phyloP scores from a whole-genome alignment of 371 early-diverging fungal species.

The Mortierella sp. region DNA sequence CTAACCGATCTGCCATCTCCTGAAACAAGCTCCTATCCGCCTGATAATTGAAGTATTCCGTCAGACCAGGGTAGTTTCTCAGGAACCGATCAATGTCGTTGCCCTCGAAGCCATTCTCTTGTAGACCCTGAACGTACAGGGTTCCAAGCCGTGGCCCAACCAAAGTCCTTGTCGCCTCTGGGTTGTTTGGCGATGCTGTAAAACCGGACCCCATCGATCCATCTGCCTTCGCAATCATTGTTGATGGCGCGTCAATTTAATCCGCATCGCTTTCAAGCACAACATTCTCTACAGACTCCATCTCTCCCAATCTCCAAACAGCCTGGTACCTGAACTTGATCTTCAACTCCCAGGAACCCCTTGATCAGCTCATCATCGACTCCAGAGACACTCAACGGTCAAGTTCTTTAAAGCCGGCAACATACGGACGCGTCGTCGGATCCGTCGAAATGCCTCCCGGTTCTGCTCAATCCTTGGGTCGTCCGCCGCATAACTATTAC shows the following conservation, averaged over 20 bases:
- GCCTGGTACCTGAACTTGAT: neutral
- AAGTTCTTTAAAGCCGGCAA: no score
- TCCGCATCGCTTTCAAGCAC: neutral
- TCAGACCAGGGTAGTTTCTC: conserved; percentile 2
- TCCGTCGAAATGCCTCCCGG: no score
- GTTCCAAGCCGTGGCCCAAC: neutral
- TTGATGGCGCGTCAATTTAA: neutral
- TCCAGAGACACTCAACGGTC: no score
- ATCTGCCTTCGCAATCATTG: neutral
- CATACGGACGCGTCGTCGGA: no score
- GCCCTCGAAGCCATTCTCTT: neutral
- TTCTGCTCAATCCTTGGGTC: no score
- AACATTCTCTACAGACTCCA: no score
- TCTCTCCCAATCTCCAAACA: no score
- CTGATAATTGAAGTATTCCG: neutral
- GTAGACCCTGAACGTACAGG: neutral
- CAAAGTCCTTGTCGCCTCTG: neutral
- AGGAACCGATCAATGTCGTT: conserved; percentile 9
- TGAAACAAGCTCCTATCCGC: neutral
- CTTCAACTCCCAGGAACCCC: neutral
- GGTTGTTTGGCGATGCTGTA: neutral
- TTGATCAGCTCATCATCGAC: neutral
- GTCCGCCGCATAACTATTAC: no score
- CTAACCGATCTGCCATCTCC: neutral
- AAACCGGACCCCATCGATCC: neutral